Base-by-base conservation (phyloP, 805 yeast genomes). In the Metahyphopichia silvanorum region DNA sequence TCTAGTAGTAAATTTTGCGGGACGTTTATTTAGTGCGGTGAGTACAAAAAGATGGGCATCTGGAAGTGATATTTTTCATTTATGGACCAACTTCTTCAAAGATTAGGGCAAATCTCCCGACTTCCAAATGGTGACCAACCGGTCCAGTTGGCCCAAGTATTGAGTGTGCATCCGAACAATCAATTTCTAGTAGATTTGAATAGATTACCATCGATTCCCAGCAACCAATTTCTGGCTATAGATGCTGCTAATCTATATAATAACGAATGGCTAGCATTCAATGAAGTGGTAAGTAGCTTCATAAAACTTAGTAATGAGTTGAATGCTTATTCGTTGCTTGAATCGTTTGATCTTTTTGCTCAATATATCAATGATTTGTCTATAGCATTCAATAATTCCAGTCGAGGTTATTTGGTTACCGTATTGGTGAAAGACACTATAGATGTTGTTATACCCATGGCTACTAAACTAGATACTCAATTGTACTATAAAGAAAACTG, bases 341-440 rank as follows among this genome's bases (percentile, higher is more conserved):
- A 67, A 22, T 74, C 81, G 1, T 76, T 76, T 39, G 85, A 79
- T 49, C 51, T 76, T 16, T 73, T 66, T 38, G 68, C 74, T 15
- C 58, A 62, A 26, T 70, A 68, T 38, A 53, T 71, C 29, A 73
- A 69, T 33, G 70, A 70, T 38, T 43, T 76, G 20, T 58, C 79
- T 2, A 51, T 68, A 6, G 74, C 79, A 4, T 64, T 77, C 44
- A 66, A 60, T 46, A 75, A 76, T 39, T 60, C 57, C 32, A 51
- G 40, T 8, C 62, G 66, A 28, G 66, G 69, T 1, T 52, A 57
- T 36, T 34, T 76, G 16, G 44, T 74, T 8, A 45, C 52, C 10
- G 42, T 57, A 2, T 32, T 72, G 16, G 58, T 69, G 2, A 49
- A 56, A 14, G 63, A 68, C 2, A 41, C 69, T 0, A 60, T 70